Evolutionary conservation across 768 basidiomycete species (phyloP).

Genomic region (Termitomyces sp.): DNA sequence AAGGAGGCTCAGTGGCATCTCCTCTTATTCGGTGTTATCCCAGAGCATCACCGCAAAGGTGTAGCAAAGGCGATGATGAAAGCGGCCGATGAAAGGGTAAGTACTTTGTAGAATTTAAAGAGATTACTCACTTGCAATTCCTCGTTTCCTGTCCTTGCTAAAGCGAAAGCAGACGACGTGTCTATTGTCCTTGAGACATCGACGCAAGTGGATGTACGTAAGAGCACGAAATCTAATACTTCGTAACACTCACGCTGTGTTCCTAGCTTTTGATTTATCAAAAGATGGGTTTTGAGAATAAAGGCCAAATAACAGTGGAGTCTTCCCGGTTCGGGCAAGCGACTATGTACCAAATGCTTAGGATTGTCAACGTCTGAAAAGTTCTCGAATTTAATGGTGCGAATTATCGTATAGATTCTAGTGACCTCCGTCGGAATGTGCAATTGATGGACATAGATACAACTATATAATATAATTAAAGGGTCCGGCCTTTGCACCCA

Average conservation of each 20-base stretch:
- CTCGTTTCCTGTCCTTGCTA: not conserved
- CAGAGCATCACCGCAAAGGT: conserved; percentile 27
- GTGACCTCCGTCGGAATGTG: not conserved
- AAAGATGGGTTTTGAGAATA: conserved; percentile 16
- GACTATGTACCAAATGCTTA: conserved; percentile 18
- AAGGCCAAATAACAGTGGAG: conserved; percentile 5
- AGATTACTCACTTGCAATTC: not conserved
- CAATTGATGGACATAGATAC: no score
- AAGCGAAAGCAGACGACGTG: conserved; percentile 18
- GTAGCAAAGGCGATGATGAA: conserved; percentile 23
- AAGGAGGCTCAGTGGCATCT: conserved; percentile 23
- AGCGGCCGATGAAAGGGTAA: conserved; percentile 21
- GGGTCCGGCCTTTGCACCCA: no score
- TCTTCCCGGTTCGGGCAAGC: conserved; percentile 4
- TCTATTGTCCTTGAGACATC: conserved; percentile 24
- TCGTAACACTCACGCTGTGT: not conserved
- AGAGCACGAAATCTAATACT: no score
- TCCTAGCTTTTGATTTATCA: conserved; percentile 10
- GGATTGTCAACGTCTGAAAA: not conserved
- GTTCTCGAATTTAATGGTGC: no score
- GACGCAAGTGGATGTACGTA: conserved; percentile 25
- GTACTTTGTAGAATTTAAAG: not conserved
- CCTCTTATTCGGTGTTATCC: conserved; percentile 25
- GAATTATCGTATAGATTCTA: not conserved
- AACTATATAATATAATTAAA: no score